Evolutionary conservation across 2,329 filamentous ascomycete species (phyloP), one percentile per base, ranked within the genome.

Genomic region (Nigrospora osmanthi): DNA sequence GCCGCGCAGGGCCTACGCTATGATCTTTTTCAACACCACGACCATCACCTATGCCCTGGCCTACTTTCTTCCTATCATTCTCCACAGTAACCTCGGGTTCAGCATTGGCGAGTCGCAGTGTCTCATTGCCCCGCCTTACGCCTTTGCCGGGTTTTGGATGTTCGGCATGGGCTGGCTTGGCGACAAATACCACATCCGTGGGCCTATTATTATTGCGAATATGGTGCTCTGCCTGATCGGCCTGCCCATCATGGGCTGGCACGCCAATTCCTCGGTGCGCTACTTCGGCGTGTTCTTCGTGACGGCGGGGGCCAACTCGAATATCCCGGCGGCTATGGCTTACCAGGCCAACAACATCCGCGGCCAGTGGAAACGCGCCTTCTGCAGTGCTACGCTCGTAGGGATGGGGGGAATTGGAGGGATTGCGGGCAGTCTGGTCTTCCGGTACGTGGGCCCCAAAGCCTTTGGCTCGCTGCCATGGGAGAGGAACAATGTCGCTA

Each of bases 291-390:
- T 88, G 46, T 90, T 90, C 67, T 67, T 90, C 40, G 75, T 80
- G n/a, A 84, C 85, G 0, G 84, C 85, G 0, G 87, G 85, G 9
- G 81, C 83, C 51, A 89, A 89, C 63, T 77, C 82, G 52, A 93
- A 93, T 59, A 72, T 91, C 5, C 88, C 89, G 0, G 73, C 80
- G 2, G 72, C 80, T 38, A 80, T 94, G 69, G 77, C 86, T 0
- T 93, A 88, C 67, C 87, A 90, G 67, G 85, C 86, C 39, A 91
- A 90, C 68, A 93, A 93, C 66, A 84, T 93, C 57, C 80, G 85
- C 41, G 87, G 87, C 0, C 87, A 91, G 66, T 91, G 87, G 85
- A 91, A 89, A 69, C 78, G 87, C 38, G 87, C 87, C 1, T 81
- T 91, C 55, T 85, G 81, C 62, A 85, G 80, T 47, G 85, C 87